Conservation (phyloP, 2,329 filamentous ascomycete genomes). For the Didymella exigua region DNA sequence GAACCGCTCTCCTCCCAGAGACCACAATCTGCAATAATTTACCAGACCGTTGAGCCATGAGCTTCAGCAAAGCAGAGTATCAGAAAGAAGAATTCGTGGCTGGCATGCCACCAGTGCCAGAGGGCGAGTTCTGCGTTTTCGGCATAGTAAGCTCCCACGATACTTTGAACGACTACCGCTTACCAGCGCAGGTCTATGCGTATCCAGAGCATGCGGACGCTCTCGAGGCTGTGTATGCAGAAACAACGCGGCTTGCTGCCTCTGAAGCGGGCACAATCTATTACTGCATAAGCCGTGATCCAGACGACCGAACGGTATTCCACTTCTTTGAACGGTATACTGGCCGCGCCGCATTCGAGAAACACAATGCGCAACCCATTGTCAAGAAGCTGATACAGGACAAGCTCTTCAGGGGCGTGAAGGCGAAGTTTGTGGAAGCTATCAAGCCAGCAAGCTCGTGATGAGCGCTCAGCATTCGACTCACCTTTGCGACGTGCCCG, state of each 20-base stretch:
- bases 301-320: constrained; percentile 4
- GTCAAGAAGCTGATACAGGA: constrained; percentile 7
- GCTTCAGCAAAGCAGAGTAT: constrained; percentile 6
- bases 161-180: background rate
- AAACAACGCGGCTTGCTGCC: constrained; percentile 9
- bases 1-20: background rate
- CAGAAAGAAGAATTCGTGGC: background rate
- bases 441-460: constrained; percentile 6
- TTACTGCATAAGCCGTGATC: constrained; percentile 13
- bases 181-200: constrained; percentile 7
- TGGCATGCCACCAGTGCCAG: constrained; percentile 5
- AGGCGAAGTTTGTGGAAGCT: constrained; percentile 14
- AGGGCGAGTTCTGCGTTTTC: constrained; percentile 15
- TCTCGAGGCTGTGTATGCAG: constrained; percentile 11
- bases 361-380: constrained; percentile 9
- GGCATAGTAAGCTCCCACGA: constrained; percentile 1
- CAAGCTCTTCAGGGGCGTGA: constrained; percentile 3
- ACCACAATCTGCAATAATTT: no score
- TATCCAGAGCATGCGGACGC: constrained; percentile 11
- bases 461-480: background rate
- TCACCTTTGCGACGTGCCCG: no score
- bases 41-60: background rate
- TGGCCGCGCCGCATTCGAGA: constrained; percentile 7
- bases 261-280: constrained; percentile 9
- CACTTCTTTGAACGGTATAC: constrained; percentile 15